phyloP scores from a whole-genome alignment of 768 basidiomycete species.

The Kwoniella dejecticola region DNA sequence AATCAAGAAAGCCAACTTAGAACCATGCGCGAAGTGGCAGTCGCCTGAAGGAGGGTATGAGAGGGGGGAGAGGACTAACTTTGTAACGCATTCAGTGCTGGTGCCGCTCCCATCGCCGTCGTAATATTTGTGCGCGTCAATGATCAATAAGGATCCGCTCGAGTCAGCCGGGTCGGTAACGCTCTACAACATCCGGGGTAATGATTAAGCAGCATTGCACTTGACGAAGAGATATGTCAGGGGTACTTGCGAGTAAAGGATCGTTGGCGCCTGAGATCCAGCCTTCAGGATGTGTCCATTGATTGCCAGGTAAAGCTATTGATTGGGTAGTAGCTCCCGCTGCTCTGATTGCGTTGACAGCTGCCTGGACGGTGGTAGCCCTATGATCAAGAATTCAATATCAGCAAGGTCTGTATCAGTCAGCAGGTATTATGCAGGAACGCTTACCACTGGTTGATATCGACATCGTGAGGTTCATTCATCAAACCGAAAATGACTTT shows the following conservation, averaged over 20 bases:
- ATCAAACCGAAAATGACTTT: slow-evolving; percentile 61
- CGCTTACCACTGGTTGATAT: slow-evolving; percentile 47
- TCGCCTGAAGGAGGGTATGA: too few species aligned
- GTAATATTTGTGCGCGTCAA: slow-evolving; percentile 69
- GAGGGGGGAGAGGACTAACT: slow-evolving; percentile 30
- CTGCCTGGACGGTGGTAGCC: slow-evolving; percentile 64
- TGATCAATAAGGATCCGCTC: slow-evolving; percentile 58
- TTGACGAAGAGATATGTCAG: slow-evolving; percentile 58
- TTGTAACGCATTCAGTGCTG: slow-evolving; percentile 61
- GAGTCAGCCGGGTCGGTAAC: slow-evolving; percentile 59
- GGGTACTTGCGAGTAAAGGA: slow-evolving; percentile 56
- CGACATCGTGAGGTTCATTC: slow-evolving; percentile 67
- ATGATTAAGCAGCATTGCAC: slow-evolving; percentile 53
- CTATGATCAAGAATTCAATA: slow-evolving; percentile 47
- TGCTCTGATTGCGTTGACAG: slow-evolving; percentile 65
- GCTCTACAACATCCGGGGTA: slow-evolving; percentile 27
- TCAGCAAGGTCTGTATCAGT: too few species aligned
- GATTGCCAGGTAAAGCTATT: slow-evolving; percentile 65
- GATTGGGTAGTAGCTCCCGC: slow-evolving; percentile 64
- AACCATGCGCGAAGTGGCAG: too few species aligned
- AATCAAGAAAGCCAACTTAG: background rate
- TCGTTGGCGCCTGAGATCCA: slow-evolving; percentile 63
- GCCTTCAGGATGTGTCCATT: slow-evolving; percentile 60
- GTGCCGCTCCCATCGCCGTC: slow-evolving; percentile 62
- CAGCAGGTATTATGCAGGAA: background rate